Conservation (phyloP, 1,284 basidiomycete species). For the Ceratobasidium sp. region DNA sequence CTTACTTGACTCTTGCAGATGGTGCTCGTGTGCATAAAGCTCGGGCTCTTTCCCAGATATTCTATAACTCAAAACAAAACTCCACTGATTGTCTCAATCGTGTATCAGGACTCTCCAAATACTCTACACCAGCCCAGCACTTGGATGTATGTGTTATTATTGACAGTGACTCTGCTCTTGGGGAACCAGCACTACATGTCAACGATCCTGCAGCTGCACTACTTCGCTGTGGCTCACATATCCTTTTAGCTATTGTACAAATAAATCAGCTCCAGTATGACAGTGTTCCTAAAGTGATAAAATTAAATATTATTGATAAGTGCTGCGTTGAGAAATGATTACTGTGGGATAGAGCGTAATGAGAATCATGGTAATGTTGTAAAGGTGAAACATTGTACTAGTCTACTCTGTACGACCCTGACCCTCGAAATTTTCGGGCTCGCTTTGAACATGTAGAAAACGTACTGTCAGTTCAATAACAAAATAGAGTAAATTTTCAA, state of each 20-base stretch:
- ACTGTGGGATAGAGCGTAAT: too few relatives aligned
- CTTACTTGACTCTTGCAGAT: not conserved
- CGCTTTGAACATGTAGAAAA: too few relatives aligned
- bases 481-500: too few relatives aligned
- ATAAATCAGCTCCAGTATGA: not conserved
- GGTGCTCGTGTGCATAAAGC: not conserved
- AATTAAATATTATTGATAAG: too few relatives aligned
- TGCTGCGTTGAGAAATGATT: too few relatives aligned
- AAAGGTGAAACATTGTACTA: too few relatives aligned
- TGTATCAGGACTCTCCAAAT: not conserved
- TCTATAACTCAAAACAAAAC: not conserved
- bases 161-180: not conserved
- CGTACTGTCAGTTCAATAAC: too few relatives aligned
- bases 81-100: not conserved
- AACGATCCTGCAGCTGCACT: constrained; percentile 1
- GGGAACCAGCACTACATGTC: not conserved
- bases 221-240: not conserved
- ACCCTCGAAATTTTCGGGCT: too few relatives aligned
- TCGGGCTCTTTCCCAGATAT: not conserved
- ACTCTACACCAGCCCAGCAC: not conserved
- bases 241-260: constrained; percentile 3
- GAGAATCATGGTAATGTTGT: too few relatives aligned
- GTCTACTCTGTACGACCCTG: too few relatives aligned
- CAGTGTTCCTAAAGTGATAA: too few relatives aligned
- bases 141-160: not conserved